These are phyloP conservation scores for Carex myosuroides DNA, from an alignment of 176 grass and related monocot species.

Conservation along the genomic window DNA sequence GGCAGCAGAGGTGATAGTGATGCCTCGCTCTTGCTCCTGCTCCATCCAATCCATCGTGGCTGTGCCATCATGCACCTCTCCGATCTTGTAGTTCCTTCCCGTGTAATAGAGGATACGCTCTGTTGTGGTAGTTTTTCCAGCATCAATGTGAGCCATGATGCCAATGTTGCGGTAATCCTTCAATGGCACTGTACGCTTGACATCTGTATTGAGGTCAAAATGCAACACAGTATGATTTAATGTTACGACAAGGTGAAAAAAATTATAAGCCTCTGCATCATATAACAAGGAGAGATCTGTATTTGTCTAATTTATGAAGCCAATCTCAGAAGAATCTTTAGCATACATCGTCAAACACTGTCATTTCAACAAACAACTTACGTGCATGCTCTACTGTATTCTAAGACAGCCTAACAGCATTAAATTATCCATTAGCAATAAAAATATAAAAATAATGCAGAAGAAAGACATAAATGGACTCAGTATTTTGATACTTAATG, in stretches of 20 bases:
- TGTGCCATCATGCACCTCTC: slow-evolving; percentile 94
- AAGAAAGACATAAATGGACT: neutral
- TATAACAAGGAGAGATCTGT: neutral
- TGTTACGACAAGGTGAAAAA: neutral
- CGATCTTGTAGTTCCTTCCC: slow-evolving; percentile 96
- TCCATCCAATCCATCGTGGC: slow-evolving; percentile 99
- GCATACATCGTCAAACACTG: neutral
- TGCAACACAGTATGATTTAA: neutral
- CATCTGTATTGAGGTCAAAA: slow-evolving; percentile 16
- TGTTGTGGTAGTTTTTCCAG: slow-evolving; percentile 96
- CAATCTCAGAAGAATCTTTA: neutral
- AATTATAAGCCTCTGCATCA: neutral
- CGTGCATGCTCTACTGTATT: neutral
- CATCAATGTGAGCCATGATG: slow-evolving; percentile 99
- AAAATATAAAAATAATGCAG: neutral
- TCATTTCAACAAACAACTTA: slow-evolving; percentile 40
- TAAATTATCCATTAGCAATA: neutral
- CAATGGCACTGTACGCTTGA: slow-evolving; percentile 47
- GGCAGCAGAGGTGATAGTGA: slow-evolving; percentile 96
- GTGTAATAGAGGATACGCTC: slow-evolving; percentile 95
- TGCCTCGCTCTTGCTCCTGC: slow-evolving; percentile 95
- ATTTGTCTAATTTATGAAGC: neutral
- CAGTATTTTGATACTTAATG: neutral
- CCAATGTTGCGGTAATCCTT: slow-evolving; percentile 95
- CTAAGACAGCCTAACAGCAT: neutral